A percentile compares a stretch with the other conserved stretches of the same genome.
phyloP scores from a whole-genome alignment of 306 rosid species.

The Dryas alaskensis region DNA sequence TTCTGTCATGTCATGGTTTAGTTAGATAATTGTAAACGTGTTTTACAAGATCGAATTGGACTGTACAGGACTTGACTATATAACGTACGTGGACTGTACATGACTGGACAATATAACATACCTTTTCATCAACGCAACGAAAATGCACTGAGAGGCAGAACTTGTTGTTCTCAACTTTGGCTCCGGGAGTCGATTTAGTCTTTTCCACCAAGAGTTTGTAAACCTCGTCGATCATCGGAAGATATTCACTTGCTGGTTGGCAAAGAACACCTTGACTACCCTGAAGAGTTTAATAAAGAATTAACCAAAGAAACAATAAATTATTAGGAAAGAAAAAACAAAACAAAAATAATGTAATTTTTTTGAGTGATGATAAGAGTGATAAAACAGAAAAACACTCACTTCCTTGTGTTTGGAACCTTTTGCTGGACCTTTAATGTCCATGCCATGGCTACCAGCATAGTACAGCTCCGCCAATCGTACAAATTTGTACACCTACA shows the following conservation, averaged over 20 bases:
- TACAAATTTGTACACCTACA: conserved; percentile 75
- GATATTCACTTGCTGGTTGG: conserved; percentile 82
- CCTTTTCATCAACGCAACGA: conserved; percentile 97
- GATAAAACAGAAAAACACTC: conserved; percentile 24
- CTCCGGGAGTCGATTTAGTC: conserved; percentile 73
- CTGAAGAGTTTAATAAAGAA: conserved; percentile 29
- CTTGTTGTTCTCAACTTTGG: conserved; percentile 79
- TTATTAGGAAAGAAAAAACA: neutral
- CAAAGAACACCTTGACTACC: conserved; percentile 57
- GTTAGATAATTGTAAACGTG: too few species aligned
- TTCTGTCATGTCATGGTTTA: conserved; percentile 42
- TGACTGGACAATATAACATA: neutral
- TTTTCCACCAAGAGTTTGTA: conserved; percentile 52
- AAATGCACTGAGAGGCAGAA: conserved; percentile 84
- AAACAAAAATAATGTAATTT: neutral
- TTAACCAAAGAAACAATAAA: conserved; percentile 1
- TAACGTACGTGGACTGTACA: conserved; percentile 24
- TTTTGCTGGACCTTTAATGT: conserved; percentile 83
- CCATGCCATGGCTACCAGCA: conserved; percentile 99
- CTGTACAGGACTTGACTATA: too few species aligned
- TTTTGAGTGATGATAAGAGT: neutral
- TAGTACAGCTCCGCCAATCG: conserved; percentile 81
- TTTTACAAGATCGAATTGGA: too few species aligned
- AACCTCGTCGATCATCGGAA: conserved; percentile 92
- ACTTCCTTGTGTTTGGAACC: conserved; percentile 63